Evolutionary conservation across 176 grass and related monocot species (phyloP), one percentile per base, ranked within the genome.

Genomic region (Oryza nivara): DNA sequence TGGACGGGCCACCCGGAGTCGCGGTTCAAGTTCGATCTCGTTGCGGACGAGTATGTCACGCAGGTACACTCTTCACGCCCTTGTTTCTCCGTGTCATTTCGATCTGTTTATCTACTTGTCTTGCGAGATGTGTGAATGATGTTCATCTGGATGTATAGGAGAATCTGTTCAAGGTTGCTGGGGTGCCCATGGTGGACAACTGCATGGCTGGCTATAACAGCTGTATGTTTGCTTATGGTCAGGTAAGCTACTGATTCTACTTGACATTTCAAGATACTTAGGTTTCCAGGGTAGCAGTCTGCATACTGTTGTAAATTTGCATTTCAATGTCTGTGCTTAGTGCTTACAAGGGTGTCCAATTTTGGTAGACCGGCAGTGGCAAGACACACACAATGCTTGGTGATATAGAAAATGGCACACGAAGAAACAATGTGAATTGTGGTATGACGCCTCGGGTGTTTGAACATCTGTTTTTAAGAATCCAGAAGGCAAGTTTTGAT

Each of bases 331-430:
- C 16, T 68, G 11, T 26, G 54, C 56, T 47, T 67, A 82, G 7
- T 45, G 32, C 45, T 47, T 58, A 82, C 34, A 73, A 73, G 76
- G 34, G 4, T 45, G 23, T 43, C n/a, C 10, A 9, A 45, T 80
- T 87, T 46, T 88, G 84, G 65, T 85, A 99, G 96, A 99, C 96
- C 32, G 96, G 96, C 64, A 99, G 96, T 70, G 96, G 96, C 48
- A 99, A 99, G 85, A 99, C 93, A 12, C 96, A 99, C 46, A 99
- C 96, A 17, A 99, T 99, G 96, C 84, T 99, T 68, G 96, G 96
- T 79, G 96, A 99, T 70, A 94, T 99, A 67, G 96, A 96, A 78
- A 91, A 91, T 84, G 96, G 96, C 78, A 96, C 89, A 6, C 87
- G 96, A n/a, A 96, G 96, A 30, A 94, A 96, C 67, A 99, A 90